Conservation (phyloP, 2,329 filamentous ascomycete genomes). For the Hypoxylon sp. region DNA sequence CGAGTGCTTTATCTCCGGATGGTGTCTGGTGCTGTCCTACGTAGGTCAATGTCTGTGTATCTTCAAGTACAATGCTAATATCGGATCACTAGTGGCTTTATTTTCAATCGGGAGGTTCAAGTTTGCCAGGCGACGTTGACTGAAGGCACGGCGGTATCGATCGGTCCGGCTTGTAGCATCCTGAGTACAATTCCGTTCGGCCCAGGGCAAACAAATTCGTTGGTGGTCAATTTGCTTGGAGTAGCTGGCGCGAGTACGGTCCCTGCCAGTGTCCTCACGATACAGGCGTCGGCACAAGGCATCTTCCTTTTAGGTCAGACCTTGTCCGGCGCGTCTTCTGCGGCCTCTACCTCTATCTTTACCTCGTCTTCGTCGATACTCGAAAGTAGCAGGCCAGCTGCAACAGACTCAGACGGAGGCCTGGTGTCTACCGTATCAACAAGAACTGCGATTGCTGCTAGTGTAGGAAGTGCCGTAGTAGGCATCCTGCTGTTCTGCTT, state of each 20-base stretch:
- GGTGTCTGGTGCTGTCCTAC: constrained; percentile 26
- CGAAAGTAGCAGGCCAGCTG: neutral
- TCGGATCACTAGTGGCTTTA: constrained; percentile 7
- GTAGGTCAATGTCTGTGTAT: constrained; percentile 6
- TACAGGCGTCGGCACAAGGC: constrained; percentile 2
- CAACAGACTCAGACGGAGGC: neutral
- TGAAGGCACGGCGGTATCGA: constrained; percentile 10
- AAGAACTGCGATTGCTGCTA: constrained; percentile 7
- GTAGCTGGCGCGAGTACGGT: neutral
- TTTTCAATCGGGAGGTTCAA: constrained; percentile 7
- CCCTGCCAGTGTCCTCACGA: constrained; percentile 9
- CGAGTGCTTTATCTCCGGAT: constrained; percentile 8
- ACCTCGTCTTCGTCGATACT: neutral
- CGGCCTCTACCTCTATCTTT: neutral
- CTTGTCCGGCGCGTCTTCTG: neutral
- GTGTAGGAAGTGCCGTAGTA: constrained; percentile 8
- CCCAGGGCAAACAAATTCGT: constrained; percentile 1
- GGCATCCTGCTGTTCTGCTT: constrained; percentile 11
- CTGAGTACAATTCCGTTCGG: constrained; percentile 14
- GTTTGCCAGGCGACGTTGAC: constrained; percentile 12
- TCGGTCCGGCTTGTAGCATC: constrained; percentile 3
- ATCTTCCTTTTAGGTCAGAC: constrained; percentile 24
- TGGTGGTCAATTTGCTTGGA: neutral
- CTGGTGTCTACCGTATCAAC: neutral
- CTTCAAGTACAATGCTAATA: neutral